Conservation (phyloP, 2,329 filamentous ascomycete species). For the Plectosphaerella cucumerina region DNA sequence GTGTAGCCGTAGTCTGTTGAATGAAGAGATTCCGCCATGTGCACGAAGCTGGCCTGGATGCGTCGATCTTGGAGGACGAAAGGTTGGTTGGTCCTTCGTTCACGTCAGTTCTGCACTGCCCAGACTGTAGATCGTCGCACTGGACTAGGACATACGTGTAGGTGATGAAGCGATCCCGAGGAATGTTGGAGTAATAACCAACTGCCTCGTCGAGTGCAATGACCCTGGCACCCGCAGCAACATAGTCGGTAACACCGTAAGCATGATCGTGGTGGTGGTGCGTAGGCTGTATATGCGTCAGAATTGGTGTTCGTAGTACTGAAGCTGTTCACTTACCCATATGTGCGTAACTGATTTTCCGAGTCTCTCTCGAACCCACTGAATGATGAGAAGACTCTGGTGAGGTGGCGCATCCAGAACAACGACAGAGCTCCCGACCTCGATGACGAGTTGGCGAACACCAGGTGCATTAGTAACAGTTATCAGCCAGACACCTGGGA, state of each 20-base stretch:
- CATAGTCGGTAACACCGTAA: neutral
- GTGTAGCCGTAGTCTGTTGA: neutral
- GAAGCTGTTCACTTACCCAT: conserved; percentile 4
- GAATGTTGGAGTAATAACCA: neutral
- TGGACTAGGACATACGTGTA: neutral
- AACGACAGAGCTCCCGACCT: conserved; percentile 10
- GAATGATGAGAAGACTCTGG: conserved; percentile 13
- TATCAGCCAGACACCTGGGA: neutral
- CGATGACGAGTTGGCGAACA: conserved; percentile 8
- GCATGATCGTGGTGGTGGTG: neutral
- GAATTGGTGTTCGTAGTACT: neutral
- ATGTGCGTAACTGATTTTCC: conserved; percentile 10
- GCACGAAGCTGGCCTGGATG: neutral
- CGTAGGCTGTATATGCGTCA: neutral
- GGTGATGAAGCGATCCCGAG: neutral
- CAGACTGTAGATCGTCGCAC: too few species aligned
- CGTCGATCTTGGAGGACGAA: neutral
- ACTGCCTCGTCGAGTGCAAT: neutral
- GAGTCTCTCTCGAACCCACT: conserved; percentile 9
- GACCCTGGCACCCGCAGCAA: neutral
- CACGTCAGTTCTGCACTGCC: too few species aligned
- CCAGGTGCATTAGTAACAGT: neutral
- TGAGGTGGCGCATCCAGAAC: conserved; percentile 13
- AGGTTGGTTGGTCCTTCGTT: neutral
- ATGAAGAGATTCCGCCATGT: neutral